Conservation (phyloP, 78 protist species). For the Creolimax fragrantissima region DNA sequence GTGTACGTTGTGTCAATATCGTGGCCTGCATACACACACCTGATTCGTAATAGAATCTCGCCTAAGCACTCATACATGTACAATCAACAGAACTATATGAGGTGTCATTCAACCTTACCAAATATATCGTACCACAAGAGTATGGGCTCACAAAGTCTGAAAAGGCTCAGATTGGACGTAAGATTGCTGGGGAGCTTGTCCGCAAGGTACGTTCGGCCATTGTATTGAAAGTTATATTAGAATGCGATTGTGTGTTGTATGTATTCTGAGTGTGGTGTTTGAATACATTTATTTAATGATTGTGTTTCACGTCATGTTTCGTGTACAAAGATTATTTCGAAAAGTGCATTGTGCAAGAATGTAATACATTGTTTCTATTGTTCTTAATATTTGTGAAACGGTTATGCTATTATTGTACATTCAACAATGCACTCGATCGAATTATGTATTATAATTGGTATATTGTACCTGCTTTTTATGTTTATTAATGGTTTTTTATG, state of each 20-base stretch:
- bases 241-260: neutral
- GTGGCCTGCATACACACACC: neutral
- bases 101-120: neutral
- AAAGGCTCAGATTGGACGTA: constrained; percentile 12
- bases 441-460: too few relatives aligned
- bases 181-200: neutral
- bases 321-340: neutral
- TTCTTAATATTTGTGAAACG: too few relatives aligned
- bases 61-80: neutral
- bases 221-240: too few relatives aligned
- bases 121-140: neutral
- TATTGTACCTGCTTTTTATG: too few relatives aligned
- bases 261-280: neutral
- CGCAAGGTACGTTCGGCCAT: neutral
- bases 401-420: too few relatives aligned
- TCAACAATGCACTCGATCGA: too few relatives aligned
- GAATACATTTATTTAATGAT: neutral
- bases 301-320: neutral
- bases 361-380: neutral
- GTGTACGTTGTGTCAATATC: neutral
- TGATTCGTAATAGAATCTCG: neutral
- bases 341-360: neutral
- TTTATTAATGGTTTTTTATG: too few relatives aligned
- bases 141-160: neutral
- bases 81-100: neutral